Base-by-base conservation (phyloP, 306 rosid genomes). In the Cercis canadensis region DNA sequence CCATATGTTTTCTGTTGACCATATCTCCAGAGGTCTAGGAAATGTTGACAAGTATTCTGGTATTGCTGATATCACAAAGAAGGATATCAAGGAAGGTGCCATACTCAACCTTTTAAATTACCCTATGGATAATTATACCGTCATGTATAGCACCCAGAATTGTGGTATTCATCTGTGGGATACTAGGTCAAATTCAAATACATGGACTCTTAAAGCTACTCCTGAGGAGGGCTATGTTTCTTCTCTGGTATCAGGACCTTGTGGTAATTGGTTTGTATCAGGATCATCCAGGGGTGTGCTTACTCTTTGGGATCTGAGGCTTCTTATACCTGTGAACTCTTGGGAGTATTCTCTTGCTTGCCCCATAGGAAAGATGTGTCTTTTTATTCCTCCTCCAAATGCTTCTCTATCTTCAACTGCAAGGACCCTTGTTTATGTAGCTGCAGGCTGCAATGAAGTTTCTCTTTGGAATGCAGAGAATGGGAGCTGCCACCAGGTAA, bases 401-500 rank as follows among this genome's bases (percentile, higher is more conserved):
- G 83, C 89, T 57, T 72, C 96, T 75, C 45, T 75, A 57, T 78
- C 98, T 81, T 78, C 92, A 71, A 73, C 87, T 70, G 85, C 86
- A 50, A 87, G 97, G 78, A 97, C 98, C 72, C 97, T 91, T 81
- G 87, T 94, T 72, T 94, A 89, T 79, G 97, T 94, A 68, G 93
- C 97, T 37, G 96, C 97, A 34, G 98, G 98, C 44, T 90, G 89
- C 81, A 89, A 86, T 74, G 97, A 94, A 86, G 96, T 94, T 78
- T 90, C 96, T 61, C 98, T 94, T 72, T 94, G 98, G 98, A 94
- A 94, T 86, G 97, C 96, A 49, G 98, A 94, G 78, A 92, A 87
- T 81, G 88, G 92, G 65, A 94, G 90, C 79, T 94, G 98, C 81
- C 98, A 90, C 86, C 97, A 90, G 98, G 98, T 92, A 77, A 66